These are phyloP conservation scores for Daldinia loculata DNA, from an alignment of 495 filamentous ascomycete genomes.

Conservation along the genomic window DNA sequence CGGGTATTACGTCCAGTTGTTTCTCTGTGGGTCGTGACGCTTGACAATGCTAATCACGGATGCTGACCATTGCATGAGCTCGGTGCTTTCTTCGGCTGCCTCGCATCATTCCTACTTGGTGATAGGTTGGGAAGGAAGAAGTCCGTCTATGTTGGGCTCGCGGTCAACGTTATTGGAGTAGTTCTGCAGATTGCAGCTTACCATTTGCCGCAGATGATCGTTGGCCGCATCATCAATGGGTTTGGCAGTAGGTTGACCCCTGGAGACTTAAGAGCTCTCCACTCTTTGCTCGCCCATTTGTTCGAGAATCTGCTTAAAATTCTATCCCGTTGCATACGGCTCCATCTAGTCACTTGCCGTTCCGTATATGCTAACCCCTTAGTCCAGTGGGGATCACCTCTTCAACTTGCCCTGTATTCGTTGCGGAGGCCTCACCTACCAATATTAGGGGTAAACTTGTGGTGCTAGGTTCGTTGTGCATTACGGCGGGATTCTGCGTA, in stretches of 20 bases:
- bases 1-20: slow-evolving; percentile 50
- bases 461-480: slow-evolving; percentile 45
- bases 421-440: slow-evolving; percentile 44
- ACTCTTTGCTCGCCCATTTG: background rate
- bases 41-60: slow-evolving; percentile 25
- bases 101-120: slow-evolving; percentile 42
- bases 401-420: slow-evolving; percentile 42
- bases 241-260: slow-evolving; percentile 41
- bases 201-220: slow-evolving; percentile 45
- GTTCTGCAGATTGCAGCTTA: slow-evolving; percentile 47
- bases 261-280: background rate
- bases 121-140: slow-evolving; percentile 49
- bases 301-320: slow-evolving; percentile 16
- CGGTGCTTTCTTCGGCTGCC: slow-evolving; percentile 48
- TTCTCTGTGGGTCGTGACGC: slow-evolving; percentile 44
- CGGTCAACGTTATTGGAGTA: slow-evolving; percentile 45
- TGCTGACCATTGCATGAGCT: slow-evolving; percentile 64
- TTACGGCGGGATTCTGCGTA: slow-evolving; percentile 47
- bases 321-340: slow-evolving; percentile 11
- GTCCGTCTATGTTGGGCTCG: slow-evolving; percentile 45
- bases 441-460: slow-evolving; percentile 48
- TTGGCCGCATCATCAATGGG: slow-evolving; percentile 44
- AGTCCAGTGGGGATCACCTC: slow-evolving; percentile 41
- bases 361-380: slow-evolving; percentile 25
- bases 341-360: slow-evolving; percentile 4